These are phyloP conservation scores for Luffa aegyptiaca DNA, from an alignment of 306 rosid genomes.

Conservation along the genomic window DNA sequence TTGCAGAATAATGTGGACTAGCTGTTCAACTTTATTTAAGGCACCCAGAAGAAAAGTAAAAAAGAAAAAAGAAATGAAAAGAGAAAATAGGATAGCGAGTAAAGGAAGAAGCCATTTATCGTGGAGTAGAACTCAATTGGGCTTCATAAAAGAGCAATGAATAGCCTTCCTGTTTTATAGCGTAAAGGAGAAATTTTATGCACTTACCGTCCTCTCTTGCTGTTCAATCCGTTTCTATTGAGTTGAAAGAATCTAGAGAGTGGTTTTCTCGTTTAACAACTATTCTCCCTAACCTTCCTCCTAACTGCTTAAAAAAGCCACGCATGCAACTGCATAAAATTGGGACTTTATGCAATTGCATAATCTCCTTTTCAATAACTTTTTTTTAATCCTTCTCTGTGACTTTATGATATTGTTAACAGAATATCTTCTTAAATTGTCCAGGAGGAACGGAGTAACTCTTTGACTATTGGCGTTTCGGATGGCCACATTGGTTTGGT, in stretches of 20 bases:
- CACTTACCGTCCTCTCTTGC: not conserved
- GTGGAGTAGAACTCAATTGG: not conserved
- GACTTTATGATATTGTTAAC: not conserved
- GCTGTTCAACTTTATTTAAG: not conserved
- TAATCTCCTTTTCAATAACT: not conserved
- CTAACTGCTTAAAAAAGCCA: not conserved
- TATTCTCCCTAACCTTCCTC: not conserved
- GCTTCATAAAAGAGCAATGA: not conserved
- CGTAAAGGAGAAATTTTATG: not conserved
- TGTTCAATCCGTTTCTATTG: not conserved
- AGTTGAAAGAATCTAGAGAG: not conserved
- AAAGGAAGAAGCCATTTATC: not conserved
- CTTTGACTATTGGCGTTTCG: slow-evolving; percentile 77
- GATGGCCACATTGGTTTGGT: slow-evolving; percentile 90
- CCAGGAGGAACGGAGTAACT: slow-evolving; percentile 86
- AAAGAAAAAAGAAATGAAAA: not conserved
- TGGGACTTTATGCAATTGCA: not conserved
- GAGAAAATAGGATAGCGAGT: not conserved
- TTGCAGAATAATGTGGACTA: not conserved
- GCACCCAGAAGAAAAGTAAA: not conserved
- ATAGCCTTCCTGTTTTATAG: not conserved
- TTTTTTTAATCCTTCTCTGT: not conserved
- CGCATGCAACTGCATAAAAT: not conserved
- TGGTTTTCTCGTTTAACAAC: not conserved
- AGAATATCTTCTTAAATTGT: not conserved